Base-by-base conservation (phyloP, 768 basidiomycete species). In the Suillus occidentalis region DNA sequence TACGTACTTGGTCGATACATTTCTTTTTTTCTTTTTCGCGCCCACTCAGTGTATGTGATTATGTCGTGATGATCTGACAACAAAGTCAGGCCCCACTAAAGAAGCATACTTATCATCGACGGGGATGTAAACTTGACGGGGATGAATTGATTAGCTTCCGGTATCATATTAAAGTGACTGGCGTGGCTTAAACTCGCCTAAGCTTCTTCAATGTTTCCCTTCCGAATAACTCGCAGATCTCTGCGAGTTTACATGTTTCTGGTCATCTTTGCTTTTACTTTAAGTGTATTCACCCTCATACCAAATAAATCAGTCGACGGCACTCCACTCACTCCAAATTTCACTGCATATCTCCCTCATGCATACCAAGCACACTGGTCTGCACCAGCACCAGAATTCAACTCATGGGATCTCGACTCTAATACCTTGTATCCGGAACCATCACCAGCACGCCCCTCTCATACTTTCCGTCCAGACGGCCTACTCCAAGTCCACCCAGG, bases 401-500 rank as follows among this genome's bases (percentile, higher is more conserved):
- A 18, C 16, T 4, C 53, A 10, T 55, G 53, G 53, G 20, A 20
- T 55, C 10, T 55, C 34, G 53, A 55, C 18, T 55, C 53, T 4
- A 10, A 34, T n/a, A 12, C 34, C 2, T 18, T 55, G 10, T 55
- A 55, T 10, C 53, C 31, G 3, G 53, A 55, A 12, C 31, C 20
- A 20, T 2, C 10, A 55, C 12, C 31, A 6, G 2, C 6, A 31
- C 31, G 10, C 6, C 64, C 60, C 14, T 42, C 60, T n/a, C 74
- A 75, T 49, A 22, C 13, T 10, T 77, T 68, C 56, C 67, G 68
- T 2, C 40, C 67, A 6, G 72, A 80, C 61, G 81, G 81, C 1
- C 63, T 80, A 9, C 65, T 82, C 1, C 70, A 75, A 37, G 76
- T 81, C 28, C 77, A 81, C 66, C 75, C 74, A 25, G 65, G 71